Conservation (phyloP, 2,329 filamentous ascomycete genomes). For the Neonectria coccinea region DNA sequence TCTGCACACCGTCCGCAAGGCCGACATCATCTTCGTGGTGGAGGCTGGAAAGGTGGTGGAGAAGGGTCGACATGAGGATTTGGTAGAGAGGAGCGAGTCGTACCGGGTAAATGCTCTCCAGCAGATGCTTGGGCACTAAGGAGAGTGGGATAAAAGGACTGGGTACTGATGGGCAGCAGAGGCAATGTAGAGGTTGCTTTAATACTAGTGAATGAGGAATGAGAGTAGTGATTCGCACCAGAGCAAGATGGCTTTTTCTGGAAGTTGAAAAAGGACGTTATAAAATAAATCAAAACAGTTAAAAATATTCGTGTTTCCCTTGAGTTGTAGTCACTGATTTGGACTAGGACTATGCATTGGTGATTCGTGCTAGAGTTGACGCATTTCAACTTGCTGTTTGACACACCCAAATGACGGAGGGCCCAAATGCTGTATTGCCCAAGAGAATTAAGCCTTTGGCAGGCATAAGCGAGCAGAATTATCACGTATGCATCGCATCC, state of each 20-base stretch:
- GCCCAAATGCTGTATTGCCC: background rate
- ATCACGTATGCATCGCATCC: no score
- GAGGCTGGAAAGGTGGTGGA: conserved; percentile 66
- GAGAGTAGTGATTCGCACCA: background rate
- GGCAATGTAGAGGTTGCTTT: background rate
- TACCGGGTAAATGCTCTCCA: conserved; percentile 65
- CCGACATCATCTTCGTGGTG: conserved; percentile 69
- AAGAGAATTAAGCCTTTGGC: background rate
- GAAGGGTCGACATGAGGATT: conserved; percentile 64
- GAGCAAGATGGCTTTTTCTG: no score
- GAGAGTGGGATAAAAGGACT: background rate
- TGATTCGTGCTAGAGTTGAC: no score
- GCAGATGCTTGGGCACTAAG: conserved; percentile 56
- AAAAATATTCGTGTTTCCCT: no score
- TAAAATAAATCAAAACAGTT: no score
- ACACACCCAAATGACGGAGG: background rate
- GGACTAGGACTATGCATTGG: no score
- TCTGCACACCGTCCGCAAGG: conserved; percentile 66
- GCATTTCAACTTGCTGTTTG: no score
- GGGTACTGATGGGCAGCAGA: background rate
- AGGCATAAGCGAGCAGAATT: background rate
- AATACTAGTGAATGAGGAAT: background rate
- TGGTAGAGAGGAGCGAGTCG: conserved; percentile 64
- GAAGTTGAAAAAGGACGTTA: no score
- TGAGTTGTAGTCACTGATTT: no score